Evolutionary conservation across 768 basidiomycete genomes (phyloP).

Genomic region (Macrolepiota albuminosa): DNA sequence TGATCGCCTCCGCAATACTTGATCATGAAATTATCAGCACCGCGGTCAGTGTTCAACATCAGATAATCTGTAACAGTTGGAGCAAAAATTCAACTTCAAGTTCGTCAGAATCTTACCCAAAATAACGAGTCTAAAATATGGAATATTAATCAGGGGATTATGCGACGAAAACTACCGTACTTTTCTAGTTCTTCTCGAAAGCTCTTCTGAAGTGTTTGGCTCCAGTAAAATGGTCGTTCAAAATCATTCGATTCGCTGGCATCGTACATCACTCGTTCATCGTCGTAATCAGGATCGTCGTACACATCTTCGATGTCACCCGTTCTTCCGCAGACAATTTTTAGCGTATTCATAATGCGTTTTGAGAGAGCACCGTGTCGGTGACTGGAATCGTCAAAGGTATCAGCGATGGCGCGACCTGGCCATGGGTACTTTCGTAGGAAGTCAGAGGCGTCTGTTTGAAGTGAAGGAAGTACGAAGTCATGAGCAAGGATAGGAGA

Average conservation of each 20-base stretch:
- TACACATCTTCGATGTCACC: constrained; percentile 66
- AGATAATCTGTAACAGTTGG: constrained; percentile 58
- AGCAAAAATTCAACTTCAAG: background rate
- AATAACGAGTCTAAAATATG: constrained; percentile 65
- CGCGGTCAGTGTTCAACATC: constrained; percentile 90
- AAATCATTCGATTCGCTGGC: constrained; percentile 52
- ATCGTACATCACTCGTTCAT: constrained; percentile 66
- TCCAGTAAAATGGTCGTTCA: constrained; percentile 78
- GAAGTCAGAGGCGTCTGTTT: constrained; percentile 79
- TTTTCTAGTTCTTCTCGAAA: constrained; percentile 89
- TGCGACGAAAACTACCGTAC: constrained; percentile 32
- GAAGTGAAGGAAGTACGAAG: background rate
- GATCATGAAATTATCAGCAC: constrained; percentile 90
- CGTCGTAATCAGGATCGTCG: constrained; percentile 73
- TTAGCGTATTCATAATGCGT: constrained; percentile 61
- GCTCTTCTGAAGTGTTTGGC: constrained; percentile 65
- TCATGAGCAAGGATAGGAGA: background rate
- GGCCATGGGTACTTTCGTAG: constrained; percentile 86
- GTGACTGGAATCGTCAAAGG: constrained; percentile 81
- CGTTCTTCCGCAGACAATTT: constrained; percentile 81
- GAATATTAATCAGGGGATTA: constrained; percentile 6
- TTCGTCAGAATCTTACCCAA: constrained; percentile 47
- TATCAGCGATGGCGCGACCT: constrained; percentile 77
- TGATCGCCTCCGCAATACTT: constrained; percentile 82
- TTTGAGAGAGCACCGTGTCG: constrained; percentile 66